Base-by-base conservation (phyloP, 306 rosid species). In the Carpinus fangiana region DNA sequence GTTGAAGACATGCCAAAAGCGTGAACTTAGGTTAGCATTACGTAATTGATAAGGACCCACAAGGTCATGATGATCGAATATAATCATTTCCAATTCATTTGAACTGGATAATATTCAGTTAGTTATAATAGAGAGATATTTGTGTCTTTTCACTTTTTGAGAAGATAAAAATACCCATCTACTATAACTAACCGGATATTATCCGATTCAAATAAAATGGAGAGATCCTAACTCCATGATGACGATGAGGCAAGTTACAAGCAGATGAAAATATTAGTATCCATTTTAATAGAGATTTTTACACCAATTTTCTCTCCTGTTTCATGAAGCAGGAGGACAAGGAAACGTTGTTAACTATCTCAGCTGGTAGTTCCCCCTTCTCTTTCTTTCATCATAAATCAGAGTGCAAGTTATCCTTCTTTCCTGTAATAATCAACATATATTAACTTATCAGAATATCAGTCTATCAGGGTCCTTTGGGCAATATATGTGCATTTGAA, bases 361-460 rank as follows among this genome's bases (percentile, higher is more conserved):
- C 66, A 41, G 55, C 73, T 46, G 74, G 55, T 13, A 65, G 38
- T 59, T 76, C 57, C 69, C 62, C 64, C 43, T 41, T 79, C 82
- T 73, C 73, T 68, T 81, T 73, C 73, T 68, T 81, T 59, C 62
- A 17, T 69, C 21, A 52, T 57, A 57, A n/a, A n/a, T 18, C 72
- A 41, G 31, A 23, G 46, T 71, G 76, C 77, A 81, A 70, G 61
- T 77, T 78, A 88, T 55, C 81, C 82, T 47, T 78, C 88, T 73
- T 88, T 88, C 89, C 91, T 88, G 84, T 48, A 73, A 82, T 83
- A 76, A 80, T 51, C 53, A 75, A 80, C 59, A 72, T 62, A 59
- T 4, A 81, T 38, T 17, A 54, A 70, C 12, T 31, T 34, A 36
- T 81, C 77, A 78, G 50, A 77, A 48, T 67, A 57, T 70, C 65